phyloP scores from a whole-genome alignment of 169 alveolate genomes.

The Plasmodium yoelii region DNA sequence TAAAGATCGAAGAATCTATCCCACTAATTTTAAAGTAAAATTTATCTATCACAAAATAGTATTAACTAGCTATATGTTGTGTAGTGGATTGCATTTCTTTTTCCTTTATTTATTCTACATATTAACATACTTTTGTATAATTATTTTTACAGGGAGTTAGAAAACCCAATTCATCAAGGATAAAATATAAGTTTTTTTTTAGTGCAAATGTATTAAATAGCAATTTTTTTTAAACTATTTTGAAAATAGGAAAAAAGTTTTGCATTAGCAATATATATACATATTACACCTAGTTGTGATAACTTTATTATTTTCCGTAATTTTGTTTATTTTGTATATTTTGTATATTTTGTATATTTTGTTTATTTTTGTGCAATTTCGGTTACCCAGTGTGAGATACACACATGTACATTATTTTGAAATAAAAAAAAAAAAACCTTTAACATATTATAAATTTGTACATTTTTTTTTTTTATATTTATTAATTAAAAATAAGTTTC shows the following conservation, averaged over 20 bases:
- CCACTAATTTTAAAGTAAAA: constrained; percentile 31
- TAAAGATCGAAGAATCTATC: constrained; percentile 36
- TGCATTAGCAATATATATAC: too few species aligned
- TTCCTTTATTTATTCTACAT: background rate
- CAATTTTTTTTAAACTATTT: background rate
- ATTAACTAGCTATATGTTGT: background rate
- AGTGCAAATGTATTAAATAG: background rate
- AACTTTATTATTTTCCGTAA: too few species aligned
- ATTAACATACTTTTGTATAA: background rate
- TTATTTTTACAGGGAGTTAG: constrained; percentile 29
- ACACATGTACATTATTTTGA: too few species aligned
- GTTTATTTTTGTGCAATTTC: too few species aligned
- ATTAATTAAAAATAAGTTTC: background rate
- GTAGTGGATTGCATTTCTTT: background rate
- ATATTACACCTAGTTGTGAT: too few species aligned
- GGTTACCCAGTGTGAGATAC: too few species aligned
- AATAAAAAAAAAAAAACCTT: too few species aligned
- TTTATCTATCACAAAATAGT: background rate
- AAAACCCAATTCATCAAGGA: background rate
- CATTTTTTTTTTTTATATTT: constrained; percentile 9
- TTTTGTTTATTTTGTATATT: too few species aligned
- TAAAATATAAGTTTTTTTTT: background rate
- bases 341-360: too few species aligned
- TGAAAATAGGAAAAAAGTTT: background rate
- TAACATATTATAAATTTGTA: too few species aligned